A percentile compares a stretch with the other conserved stretches of the same genome.
Conservation (phyloP, 2,329 filamentous ascomycete species). For the Boeremia exigua region DNA sequence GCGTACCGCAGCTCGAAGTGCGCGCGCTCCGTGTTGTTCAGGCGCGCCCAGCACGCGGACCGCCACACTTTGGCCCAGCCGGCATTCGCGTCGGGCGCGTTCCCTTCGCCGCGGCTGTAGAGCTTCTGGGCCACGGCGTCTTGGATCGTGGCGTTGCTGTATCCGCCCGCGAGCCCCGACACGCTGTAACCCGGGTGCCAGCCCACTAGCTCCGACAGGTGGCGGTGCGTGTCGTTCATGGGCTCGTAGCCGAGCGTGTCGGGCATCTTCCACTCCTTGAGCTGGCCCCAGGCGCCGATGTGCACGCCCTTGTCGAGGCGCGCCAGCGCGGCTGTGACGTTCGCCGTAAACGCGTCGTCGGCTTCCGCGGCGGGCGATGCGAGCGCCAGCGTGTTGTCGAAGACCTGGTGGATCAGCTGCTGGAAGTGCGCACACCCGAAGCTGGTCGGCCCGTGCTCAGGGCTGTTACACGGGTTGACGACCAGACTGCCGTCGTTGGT, state of each 20-base stretch:
- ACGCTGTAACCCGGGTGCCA: slow-evolving; percentile 63
- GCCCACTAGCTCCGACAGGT: slow-evolving; percentile 63
- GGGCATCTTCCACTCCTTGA: slow-evolving; percentile 60
- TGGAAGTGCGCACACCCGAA: slow-evolving; percentile 63
- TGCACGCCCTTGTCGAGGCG: slow-evolving; percentile 61
- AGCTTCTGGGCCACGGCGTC: slow-evolving; percentile 56
- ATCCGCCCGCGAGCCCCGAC: slow-evolving; percentile 50
- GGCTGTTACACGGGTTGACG: slow-evolving; percentile 65
- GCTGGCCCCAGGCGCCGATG: slow-evolving; percentile 51
- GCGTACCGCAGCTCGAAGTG: slow-evolving; percentile 58
- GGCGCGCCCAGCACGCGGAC: slow-evolving; percentile 61
- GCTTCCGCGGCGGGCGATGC: slow-evolving; percentile 13
- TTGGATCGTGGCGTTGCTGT: slow-evolving; percentile 54
- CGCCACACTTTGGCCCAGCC: slow-evolving; percentile 68
- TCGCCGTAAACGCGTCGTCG: slow-evolving; percentile 42
- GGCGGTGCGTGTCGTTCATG: slow-evolving; percentile 56
- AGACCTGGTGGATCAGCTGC: slow-evolving; percentile 56
- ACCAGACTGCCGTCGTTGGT: slow-evolving; percentile 60
- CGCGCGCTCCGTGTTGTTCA: slow-evolving; percentile 59
- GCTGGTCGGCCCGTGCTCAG: slow-evolving; percentile 60
- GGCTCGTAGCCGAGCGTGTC: slow-evolving; percentile 49
- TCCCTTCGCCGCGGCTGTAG: slow-evolving; percentile 55
- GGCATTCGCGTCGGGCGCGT: slow-evolving; percentile 57
- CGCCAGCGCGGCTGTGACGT: slow-evolving; percentile 52
- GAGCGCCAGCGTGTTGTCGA: slow-evolving; percentile 37